Evolutionary conservation across 2,329 filamentous ascomycete species (phyloP), one percentile per base, ranked within the genome.

Genomic region (Diaporthe batatas): DNA sequence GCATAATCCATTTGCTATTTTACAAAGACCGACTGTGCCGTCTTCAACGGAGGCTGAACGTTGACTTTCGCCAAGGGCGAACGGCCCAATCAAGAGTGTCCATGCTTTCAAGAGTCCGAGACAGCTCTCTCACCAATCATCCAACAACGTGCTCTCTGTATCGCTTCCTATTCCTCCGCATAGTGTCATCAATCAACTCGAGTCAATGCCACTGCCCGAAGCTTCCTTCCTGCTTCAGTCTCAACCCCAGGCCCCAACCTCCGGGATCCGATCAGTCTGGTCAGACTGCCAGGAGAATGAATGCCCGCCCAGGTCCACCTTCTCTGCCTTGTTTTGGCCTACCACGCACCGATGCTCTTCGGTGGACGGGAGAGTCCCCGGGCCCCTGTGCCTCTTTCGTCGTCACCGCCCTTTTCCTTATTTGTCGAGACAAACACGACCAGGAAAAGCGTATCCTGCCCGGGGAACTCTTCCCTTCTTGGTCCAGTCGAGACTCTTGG

Each of bases 141-240:
- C 62, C 36, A 36, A 49, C 25, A 74, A 74, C 73, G 73, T 74
- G 73, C 70, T 70, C 65, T 53, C 51, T 16, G 36, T 16, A n/a
- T 29, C 12, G 71, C 16, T 34, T 54, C 57, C 29, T 54, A 55
- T 54, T 58, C 51, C 64, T 67, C 34, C 32, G 23, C 25, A 29
- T 47, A 67, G 36, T 36, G 47, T 53, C 64, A 59, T 54, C 53
- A 39, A 39, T n/a, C 44, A 62, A 39, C n/a, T 32, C 18, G 54
- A 55, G 53, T 53, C 62, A 53, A 67, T 67, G 62, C 62, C 62
- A 53, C 47, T 53, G 53, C 29, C 62, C 32, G 62, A 39, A 67
- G 62, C 62, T 67, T 57, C 29, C 12, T 70, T 70, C n/a, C n/a
- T 18, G n/a, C n/a, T 47, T n/a, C n/a, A 59, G 68, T 70, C 51